Base-by-base conservation (phyloP, 495 filamentous ascomycete species). In the Penicillium cataractarum region DNA sequence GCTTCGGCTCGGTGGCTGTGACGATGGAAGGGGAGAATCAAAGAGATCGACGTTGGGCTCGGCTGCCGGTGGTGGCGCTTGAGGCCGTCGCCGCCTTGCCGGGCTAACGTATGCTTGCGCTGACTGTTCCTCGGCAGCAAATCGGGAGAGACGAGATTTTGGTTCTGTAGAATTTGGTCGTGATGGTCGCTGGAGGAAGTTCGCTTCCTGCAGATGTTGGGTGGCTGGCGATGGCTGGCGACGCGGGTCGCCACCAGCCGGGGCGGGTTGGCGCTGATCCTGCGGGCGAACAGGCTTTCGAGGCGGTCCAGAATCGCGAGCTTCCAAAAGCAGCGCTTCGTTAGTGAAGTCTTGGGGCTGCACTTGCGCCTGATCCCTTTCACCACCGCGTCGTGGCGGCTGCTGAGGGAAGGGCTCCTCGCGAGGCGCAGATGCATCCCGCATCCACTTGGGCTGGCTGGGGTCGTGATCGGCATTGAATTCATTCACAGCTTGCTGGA, bases 361-460 rank as follows among this genome's bases (percentile, higher is more conserved):
- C n/a, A 54, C 29, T 44, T 71, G 74, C n/a, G 74, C 65, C 48
- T 68, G 56, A 48, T 66, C 17, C 26, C 66, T 27, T 42, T 62
- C 32, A 26, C 64, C 62, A 5, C 59, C 55, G 42, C 60, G 72
- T 37, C 67, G 66, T 27, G 63, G 40, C 7, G 62, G 64, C 35
- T 55, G 62, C 35, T 58, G 60, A 35, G 52, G 61, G 26, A 64
- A 44, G 19, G 69, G 49, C 39, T 78, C 66, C 12, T 77, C 72
- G n/a, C 52, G 73, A 57, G 67, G 78, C 55, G 76, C 64, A 27
- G 82, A 79, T 24, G 83, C 79, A 55, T 92, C 90, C 66, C 87
- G 85, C 94, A 99, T 96, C 95, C 95, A 99, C 66, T 91, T 94
- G 1, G 95, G 95, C 70, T 97, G 91, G 69, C 72, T 92, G 2